phyloP scores from a whole-genome alignment of 176 grass and related monocot species.

The Neostapfia colusana region DNA sequence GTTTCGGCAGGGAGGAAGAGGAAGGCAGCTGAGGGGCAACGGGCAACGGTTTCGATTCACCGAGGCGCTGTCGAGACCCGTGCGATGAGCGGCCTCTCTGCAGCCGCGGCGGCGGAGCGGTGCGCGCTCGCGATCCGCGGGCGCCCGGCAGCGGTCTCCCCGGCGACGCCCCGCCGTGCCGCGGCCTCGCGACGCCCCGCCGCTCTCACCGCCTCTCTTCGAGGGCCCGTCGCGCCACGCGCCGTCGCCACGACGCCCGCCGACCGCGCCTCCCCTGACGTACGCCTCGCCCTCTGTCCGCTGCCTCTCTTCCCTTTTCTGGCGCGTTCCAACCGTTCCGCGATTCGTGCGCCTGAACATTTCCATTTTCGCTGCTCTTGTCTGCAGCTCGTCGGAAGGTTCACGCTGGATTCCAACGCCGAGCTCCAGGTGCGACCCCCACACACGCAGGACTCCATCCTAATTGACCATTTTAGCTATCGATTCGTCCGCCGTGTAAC shows the following conservation, averaged over 20 bases:
- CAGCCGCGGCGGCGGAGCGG: slow-evolving; percentile 37
- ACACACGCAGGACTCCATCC: not conserved
- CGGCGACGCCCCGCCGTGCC: slow-evolving; percentile 18
- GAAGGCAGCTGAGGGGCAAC: not conserved
- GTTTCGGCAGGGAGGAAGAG: not conserved
- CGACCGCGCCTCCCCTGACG: slow-evolving; percentile 39
- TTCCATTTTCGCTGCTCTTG: not conserved
- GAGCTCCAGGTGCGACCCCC: slow-evolving; percentile 62
- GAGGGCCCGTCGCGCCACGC: slow-evolving; percentile 34
- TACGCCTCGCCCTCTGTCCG: not conserved
- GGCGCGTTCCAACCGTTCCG: not conserved
- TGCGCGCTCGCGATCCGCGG: slow-evolving; percentile 47
- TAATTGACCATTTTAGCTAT: slow-evolving; percentile 17
- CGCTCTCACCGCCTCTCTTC: slow-evolving; percentile 29
- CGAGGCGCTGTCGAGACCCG: slow-evolving; percentile 8
- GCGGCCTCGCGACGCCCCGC: not conserved
- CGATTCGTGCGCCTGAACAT: not conserved
- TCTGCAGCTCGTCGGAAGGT: slow-evolving; percentile 58
- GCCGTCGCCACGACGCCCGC: slow-evolving; percentile 42
- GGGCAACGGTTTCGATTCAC: slow-evolving; percentile 1
- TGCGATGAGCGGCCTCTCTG: slow-evolving; percentile 44
- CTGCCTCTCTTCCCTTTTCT: no score
- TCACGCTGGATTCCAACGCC: slow-evolving; percentile 77
- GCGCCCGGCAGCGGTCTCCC: slow-evolving; percentile 12
- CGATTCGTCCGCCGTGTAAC: slow-evolving; percentile 16